Percentiles rank a stretch among this genome's conserved stretches.
Conservation (phyloP, 495 filamentous ascomycete species). For the Alectoria sarmentosa region DNA sequence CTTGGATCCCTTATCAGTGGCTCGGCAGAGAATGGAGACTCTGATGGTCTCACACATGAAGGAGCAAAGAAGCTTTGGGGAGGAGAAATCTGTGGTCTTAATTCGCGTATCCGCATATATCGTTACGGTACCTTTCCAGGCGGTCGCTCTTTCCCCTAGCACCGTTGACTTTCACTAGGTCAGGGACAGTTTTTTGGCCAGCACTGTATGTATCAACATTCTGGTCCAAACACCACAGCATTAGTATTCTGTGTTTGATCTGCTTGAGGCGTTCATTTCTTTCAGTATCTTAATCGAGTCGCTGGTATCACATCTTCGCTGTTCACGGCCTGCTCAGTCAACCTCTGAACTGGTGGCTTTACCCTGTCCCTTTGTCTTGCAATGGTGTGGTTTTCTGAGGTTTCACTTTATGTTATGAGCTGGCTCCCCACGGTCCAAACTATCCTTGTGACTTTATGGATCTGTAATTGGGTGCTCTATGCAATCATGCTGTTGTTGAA, state of each 20-base stretch:
- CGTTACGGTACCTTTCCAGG: conserved; percentile 53
- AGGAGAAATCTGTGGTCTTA: conserved; percentile 76
- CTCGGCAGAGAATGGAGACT: conserved; percentile 22
- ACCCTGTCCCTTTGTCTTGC: neutral
- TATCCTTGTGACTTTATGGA: too few relatives aligned
- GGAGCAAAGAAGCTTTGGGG: conserved; percentile 55
- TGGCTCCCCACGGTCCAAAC: too few relatives aligned
- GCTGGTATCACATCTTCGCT: neutral
- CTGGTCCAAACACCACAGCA: neutral
- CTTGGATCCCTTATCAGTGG: conserved; percentile 42
- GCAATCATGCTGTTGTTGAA: too few relatives aligned
- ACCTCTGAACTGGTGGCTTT: neutral
- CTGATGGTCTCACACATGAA: conserved; percentile 26
- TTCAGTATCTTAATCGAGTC: conserved; percentile 3
- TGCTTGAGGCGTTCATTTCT: conserved; percentile 7
- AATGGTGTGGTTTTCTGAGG: too few relatives aligned
- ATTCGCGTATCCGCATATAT: conserved; percentile 86
- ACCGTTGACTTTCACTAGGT: conserved; percentile 5
- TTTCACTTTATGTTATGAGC: too few relatives aligned
- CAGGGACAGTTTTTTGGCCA: conserved; percentile 82
- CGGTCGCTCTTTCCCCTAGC: neutral
- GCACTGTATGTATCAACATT: conserved; percentile 56
- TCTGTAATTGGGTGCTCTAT: too few relatives aligned
- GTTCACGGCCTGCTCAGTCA: neutral
- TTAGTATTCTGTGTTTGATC: conserved; percentile 3